phyloP scores from a whole-genome alignment of 208 protist species.

The Tritrichomonas foetus region DNA sequence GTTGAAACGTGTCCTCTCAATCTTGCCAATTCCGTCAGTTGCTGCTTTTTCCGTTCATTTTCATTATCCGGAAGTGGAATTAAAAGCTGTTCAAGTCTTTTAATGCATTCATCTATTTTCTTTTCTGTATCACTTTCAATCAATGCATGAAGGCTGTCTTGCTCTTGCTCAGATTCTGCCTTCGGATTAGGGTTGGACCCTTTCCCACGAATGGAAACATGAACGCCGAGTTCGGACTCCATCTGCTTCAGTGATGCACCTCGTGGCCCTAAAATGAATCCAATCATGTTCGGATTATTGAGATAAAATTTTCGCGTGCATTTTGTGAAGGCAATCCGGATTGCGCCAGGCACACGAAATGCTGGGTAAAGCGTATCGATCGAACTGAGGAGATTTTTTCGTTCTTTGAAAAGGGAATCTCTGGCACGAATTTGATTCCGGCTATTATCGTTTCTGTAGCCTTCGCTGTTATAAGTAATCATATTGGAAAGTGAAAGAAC shows the following conservation, averaged over 20 bases:
- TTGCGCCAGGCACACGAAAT: not conserved
- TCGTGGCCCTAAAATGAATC: not conserved
- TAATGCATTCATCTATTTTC: not conserved
- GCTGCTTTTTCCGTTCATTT: constrained; percentile 9
- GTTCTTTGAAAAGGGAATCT: constrained; percentile 6
- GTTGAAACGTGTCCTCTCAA: not conserved
- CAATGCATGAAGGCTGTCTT: not conserved
- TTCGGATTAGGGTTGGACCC: not conserved
- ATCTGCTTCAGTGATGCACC: not conserved
- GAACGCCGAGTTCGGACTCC: not conserved
- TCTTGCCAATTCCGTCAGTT: not conserved
- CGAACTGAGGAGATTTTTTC: not conserved
- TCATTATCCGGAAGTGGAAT: not conserved
- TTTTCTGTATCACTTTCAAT: constrained; percentile 32
- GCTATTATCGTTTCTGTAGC: not conserved
- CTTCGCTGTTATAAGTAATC: not conserved
- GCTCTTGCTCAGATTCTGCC: not conserved
- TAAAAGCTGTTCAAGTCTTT: not conserved
- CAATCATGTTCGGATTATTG: not conserved
- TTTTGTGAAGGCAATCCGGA: not conserved
- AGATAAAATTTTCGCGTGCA: constrained; percentile 7
- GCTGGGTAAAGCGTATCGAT: not conserved
- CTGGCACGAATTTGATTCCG: not conserved
- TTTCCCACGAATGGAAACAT: not conserved
- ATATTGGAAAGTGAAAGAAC: not conserved